These are phyloP conservation scores for Saccharomyces eubayanus DNA, from an alignment of 805 yeast genomes.

Conservation along the genomic window DNA sequence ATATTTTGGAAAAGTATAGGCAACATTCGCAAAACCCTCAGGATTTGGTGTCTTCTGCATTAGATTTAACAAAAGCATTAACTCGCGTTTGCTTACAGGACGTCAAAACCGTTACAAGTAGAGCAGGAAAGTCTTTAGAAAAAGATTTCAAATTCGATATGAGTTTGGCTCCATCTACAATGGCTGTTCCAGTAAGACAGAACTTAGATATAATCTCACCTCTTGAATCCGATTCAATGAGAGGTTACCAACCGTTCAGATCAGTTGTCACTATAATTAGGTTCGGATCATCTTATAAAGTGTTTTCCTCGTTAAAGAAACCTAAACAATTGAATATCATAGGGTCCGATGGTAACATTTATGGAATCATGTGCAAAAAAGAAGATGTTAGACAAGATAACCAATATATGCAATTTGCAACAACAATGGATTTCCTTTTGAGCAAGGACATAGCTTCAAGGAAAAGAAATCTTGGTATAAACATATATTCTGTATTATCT, in stretches of 20 bases:
- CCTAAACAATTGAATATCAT: slow-evolving; percentile 69
- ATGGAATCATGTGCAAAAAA: slow-evolving; percentile 71
- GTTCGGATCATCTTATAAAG: slow-evolving; percentile 59
- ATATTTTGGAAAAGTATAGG: slow-evolving; percentile 33
- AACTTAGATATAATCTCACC: slow-evolving; percentile 66
- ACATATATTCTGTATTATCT: slow-evolving; percentile 83
- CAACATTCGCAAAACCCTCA: slow-evolving; percentile 6
- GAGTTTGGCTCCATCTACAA: slow-evolving; percentile 36
- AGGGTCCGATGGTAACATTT: slow-evolving; percentile 72
- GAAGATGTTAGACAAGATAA: slow-evolving; percentile 96
- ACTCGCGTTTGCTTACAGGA: slow-evolving; percentile 25
- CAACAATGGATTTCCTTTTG: slow-evolving; percentile 71
- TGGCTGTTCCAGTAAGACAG: slow-evolving; percentile 68
- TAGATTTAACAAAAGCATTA: slow-evolving; percentile 15
- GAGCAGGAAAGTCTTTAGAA: slow-evolving; percentile 28
- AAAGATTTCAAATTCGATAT: slow-evolving; percentile 39
- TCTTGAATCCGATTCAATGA: slow-evolving; percentile 35
- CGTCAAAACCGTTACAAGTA: slow-evolving; percentile 14
- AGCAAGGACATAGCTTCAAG: slow-evolving; percentile 61
- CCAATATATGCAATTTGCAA: slow-evolving; percentile 80
- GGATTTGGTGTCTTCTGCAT: slow-evolving; percentile 19
- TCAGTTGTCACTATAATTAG: slow-evolving; percentile 46
- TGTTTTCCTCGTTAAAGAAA: slow-evolving; percentile 75
- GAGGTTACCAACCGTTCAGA: slow-evolving; percentile 39
- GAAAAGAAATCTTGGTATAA: slow-evolving; percentile 59